Percentiles rank a stretch among this genome's conserved stretches.
These are phyloP conservation scores for Paxillus involutus DNA, from an alignment of 768 basidiomycete species.

Conservation along the genomic window DNA sequence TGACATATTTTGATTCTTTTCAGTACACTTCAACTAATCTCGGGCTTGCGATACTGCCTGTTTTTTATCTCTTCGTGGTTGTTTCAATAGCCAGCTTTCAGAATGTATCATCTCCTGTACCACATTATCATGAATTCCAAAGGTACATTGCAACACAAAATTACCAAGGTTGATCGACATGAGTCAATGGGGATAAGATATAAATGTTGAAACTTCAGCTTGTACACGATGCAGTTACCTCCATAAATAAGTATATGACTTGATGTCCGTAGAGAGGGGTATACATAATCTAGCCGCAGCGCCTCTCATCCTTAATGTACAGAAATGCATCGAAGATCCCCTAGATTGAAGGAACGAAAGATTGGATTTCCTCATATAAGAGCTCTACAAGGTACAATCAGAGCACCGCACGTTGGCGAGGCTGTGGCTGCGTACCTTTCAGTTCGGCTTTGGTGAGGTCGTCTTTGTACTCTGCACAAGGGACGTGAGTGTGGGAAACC, in stretches of 20 bases:
- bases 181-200: neutral
- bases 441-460: slow-evolving; percentile 75
- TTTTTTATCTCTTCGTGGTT: slow-evolving; percentile 1
- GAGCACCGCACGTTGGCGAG: neutral
- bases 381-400: slow-evolving; percentile 43
- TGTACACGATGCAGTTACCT: neutral
- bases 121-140: slow-evolving; percentile 12
- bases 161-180: neutral
- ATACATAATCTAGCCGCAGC: neutral
- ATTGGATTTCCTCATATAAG: slow-evolving; percentile 80
- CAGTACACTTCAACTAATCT: slow-evolving; percentile 8
- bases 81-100: slow-evolving; percentile 1
- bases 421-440: slow-evolving; percentile 39
- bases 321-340: neutral
- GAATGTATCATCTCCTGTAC: slow-evolving; percentile 22
- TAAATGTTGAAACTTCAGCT: neutral
- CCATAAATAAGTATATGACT: neutral
- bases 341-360: slow-evolving; percentile 67
- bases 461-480: slow-evolving; percentile 61
- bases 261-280: neutral
- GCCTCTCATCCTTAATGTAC: neutral
- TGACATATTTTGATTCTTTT: slow-evolving; percentile 3
- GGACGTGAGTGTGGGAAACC: slow-evolving; percentile 4
- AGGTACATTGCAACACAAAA: neutral
- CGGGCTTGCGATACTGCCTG: slow-evolving; percentile 1